Evolutionary conservation across 352 stramenopile species (phyloP).

Genomic region (Globisporangium acanthophoron): DNA sequence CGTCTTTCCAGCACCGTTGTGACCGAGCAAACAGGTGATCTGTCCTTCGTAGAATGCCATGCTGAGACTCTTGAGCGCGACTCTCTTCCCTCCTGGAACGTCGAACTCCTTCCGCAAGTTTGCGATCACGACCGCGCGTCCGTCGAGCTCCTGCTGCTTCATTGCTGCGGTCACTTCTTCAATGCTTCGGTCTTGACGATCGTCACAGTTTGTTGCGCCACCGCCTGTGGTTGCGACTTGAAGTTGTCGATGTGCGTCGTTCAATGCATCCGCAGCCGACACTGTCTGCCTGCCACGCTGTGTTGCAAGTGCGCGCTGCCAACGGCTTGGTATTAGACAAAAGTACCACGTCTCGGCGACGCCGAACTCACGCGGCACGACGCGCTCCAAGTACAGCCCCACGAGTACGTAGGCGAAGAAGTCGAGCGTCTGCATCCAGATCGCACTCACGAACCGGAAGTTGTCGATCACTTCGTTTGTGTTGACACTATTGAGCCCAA

Average conservation of each 20-base stretch:
- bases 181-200: conserved; percentile 2
- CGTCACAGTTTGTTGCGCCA: background rate
- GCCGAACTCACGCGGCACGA: conserved; percentile 92
- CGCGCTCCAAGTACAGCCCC: conserved; percentile 87
- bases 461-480: conserved; percentile 24
- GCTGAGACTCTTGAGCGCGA: conserved; percentile 83
- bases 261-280: background rate
- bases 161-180: conserved; percentile 34
- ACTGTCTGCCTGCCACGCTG: background rate
- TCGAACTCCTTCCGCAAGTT: conserved; percentile 75
- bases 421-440: conserved; percentile 89
- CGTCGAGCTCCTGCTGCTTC: conserved; percentile 44
- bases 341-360: conserved; percentile 90
- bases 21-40: conserved; percentile 92
- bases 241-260: background rate
- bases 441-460: conserved; percentile 50
- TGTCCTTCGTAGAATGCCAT: conserved; percentile 91
- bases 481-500: conserved; percentile 40
- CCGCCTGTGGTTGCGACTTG: background rate
- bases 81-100: conserved; percentile 54
- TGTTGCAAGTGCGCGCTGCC: conserved; percentile 22
- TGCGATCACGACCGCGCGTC: conserved; percentile 50
- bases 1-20: conserved; percentile 94
- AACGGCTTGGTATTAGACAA: conserved; percentile 61
- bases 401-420: conserved; percentile 82